These are phyloP conservation scores for Talaromyces thailandensis DNA, from an alignment of 495 filamentous ascomycete genomes.

Conservation along the genomic window DNA sequence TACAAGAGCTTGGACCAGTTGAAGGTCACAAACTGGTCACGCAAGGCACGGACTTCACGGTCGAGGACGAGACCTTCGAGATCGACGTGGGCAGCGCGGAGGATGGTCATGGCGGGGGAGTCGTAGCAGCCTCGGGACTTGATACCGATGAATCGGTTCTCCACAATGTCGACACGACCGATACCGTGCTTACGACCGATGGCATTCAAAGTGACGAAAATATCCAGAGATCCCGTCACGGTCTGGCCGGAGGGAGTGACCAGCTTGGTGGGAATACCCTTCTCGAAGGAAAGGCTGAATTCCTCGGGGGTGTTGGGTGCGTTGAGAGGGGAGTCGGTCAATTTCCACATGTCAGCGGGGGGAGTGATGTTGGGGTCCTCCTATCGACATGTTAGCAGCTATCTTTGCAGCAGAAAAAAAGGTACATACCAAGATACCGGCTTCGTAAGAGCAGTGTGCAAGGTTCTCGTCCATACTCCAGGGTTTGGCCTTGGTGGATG, in stretches of 20 bases:
- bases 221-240: constrained; percentile 63
- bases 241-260: constrained; percentile 51
- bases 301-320: constrained; percentile 70
- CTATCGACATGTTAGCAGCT: neutral
- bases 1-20: constrained; percentile 69
- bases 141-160: constrained; percentile 79
- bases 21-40: constrained; percentile 70
- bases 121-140: constrained; percentile 93
- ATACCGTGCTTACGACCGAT: constrained; percentile 72
- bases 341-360: constrained; percentile 77
- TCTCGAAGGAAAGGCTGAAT: constrained; percentile 73
- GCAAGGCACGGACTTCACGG: constrained; percentile 70
- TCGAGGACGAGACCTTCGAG: constrained; percentile 82
- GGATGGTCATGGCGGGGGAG: constrained; percentile 45
- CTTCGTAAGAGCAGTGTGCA: constrained; percentile 87
- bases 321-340: constrained; percentile 63
- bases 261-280: constrained; percentile 74
- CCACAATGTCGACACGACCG: constrained; percentile 84
- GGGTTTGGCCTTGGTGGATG: constrained; percentile 77
- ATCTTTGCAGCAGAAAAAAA: constrained; percentile 10
- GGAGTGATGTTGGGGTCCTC: constrained; percentile 47
- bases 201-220: constrained; percentile 72
- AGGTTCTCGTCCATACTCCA: constrained; percentile 81
- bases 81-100: constrained; percentile 71
- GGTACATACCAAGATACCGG: constrained; percentile 65